A percentile compares a stretch with the other conserved stretches of the same genome.
phyloP scores from a whole-genome alignment of 2,329 filamentous ascomycete genomes.

The Aspergillus tanneri region DNA sequence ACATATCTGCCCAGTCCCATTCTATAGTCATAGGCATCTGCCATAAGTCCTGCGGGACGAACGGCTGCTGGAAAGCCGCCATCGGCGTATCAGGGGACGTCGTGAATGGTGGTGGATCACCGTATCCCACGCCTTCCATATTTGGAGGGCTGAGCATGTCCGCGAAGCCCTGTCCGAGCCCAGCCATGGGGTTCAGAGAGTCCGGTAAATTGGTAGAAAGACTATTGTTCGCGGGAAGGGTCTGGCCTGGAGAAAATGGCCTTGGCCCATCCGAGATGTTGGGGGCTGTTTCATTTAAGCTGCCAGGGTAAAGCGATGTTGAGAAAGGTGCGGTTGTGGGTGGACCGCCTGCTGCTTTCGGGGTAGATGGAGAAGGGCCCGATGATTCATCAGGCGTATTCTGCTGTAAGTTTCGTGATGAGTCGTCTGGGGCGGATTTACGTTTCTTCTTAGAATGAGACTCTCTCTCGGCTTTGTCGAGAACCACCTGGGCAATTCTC shows the following conservation, averaged over 20 bases:
- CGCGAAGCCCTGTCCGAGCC: constrained; percentile 36
- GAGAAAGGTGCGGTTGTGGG: constrained; percentile 26
- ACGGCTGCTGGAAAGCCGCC: constrained; percentile 71
- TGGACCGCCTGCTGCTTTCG: constrained; percentile 24
- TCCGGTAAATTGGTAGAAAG: constrained; percentile 26
- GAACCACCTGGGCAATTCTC: constrained; percentile 83
- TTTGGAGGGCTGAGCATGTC: constrained; percentile 40
- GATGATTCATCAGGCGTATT: constrained; percentile 22
- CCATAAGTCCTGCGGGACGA: constrained; percentile 91
- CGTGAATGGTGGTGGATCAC: constrained; percentile 31
- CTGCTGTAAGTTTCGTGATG: constrained; percentile 18
- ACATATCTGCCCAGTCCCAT: constrained; percentile 70
- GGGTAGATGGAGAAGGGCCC: constrained; percentile 24
- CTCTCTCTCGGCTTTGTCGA: constrained; percentile 89
- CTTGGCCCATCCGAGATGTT: constrained; percentile 20
- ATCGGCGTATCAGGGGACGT: constrained; percentile 33
- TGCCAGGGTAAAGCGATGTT: constrained; percentile 25
- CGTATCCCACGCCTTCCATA: constrained; percentile 34
- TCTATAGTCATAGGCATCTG: constrained; percentile 94
- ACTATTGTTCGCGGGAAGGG: constrained; percentile 23
- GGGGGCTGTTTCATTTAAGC: constrained; percentile 16
- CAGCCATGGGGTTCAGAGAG: constrained; percentile 29
- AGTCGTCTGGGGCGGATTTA: constrained; percentile 64
- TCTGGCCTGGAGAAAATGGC: constrained; percentile 26
- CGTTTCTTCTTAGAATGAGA: constrained; percentile 77